Conservation (phyloP, 805 yeast species). For the Saccharomycodes ludwigii region DNA sequence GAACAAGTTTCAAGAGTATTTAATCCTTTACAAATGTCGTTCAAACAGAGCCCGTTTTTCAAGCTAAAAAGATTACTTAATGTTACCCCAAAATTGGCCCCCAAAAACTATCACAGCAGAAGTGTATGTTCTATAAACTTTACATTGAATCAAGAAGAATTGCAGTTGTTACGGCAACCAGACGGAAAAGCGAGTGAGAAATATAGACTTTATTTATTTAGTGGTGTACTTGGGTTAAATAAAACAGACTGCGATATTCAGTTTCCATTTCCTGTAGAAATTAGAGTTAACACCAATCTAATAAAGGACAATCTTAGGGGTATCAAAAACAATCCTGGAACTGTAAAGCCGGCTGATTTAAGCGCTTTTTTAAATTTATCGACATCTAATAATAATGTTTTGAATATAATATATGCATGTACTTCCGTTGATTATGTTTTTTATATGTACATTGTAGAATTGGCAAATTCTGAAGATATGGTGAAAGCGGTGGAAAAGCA, state of each 20-base stretch:
- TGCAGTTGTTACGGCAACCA: constrained; percentile 23
- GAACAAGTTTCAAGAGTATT: no score
- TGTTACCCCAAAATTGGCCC: constrained; percentile 34
- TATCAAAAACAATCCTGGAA: constrained; percentile 61
- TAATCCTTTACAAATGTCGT: constrained; percentile 22
- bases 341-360: constrained; percentile 73
- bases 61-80: constrained; percentile 33
- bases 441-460: constrained; percentile 48
- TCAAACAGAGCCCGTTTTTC: constrained; percentile 47
- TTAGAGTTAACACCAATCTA: constrained; percentile 41
- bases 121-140: constrained; percentile 35
- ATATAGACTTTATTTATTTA: constrained; percentile 12
- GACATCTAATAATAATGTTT: constrained; percentile 25
- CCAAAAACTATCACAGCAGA: constrained; percentile 29
- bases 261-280: constrained; percentile 64
- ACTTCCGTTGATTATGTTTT: constrained; percentile 38
- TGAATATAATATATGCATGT: constrained; percentile 48
- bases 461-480: constrained; percentile 29
- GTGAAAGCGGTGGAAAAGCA: constrained; percentile 29
- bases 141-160: constrained; percentile 31
- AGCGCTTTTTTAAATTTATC: constrained; percentile 33
- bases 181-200: constrained; percentile 5
- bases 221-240: constrained; percentile 5
- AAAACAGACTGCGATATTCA: constrained; percentile 28
- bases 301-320: constrained; percentile 56